A percentile compares a stretch with the other conserved stretches of the same genome.
These are phyloP conservation scores for Psilocybe cyanescens DNA, from an alignment of 768 basidiomycete genomes.

Conservation along the genomic window DNA sequence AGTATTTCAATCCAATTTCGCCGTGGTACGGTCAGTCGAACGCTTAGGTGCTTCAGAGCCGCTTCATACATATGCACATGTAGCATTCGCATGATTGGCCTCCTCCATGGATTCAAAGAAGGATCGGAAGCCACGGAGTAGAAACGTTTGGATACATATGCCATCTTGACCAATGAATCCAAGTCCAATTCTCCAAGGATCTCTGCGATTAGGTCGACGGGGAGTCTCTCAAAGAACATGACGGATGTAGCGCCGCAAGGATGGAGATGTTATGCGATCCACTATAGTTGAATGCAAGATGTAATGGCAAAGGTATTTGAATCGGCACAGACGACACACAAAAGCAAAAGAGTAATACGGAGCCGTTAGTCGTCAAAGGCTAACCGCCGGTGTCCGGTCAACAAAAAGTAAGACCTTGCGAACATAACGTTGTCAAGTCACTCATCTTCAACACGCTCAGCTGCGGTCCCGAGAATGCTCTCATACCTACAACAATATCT, in stretches of 20 bases:
- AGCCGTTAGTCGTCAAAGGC: constrained; percentile 2
- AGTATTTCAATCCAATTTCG: constrained; percentile 84
- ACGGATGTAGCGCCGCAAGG: constrained; percentile 11
- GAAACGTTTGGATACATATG: constrained; percentile 65
- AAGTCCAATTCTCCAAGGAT: constrained; percentile 74
- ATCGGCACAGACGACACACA: constrained; percentile 8
- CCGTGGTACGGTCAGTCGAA: constrained; percentile 66
- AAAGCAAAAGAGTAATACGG: constrained; percentile 7
- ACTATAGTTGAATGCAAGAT: background rate
- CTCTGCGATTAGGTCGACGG: constrained; percentile 78
- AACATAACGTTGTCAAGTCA: background rate
- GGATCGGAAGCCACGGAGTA: constrained; percentile 62
- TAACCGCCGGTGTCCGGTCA: background rate
- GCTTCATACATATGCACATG: constrained; percentile 48
- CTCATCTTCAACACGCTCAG: background rate
- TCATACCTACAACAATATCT: background rate
- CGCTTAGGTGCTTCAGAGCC: constrained; percentile 60
- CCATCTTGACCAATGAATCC: constrained; percentile 56
- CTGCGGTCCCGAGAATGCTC: background rate
- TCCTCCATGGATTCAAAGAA: constrained; percentile 76
- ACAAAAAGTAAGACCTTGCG: background rate
- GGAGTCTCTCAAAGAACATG: constrained; percentile 55
- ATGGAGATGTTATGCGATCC: constrained; percentile 8
- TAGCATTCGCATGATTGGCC: constrained; percentile 66
- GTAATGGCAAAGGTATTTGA: constrained; percentile 1